Evolutionary conservation across 2,329 filamentous ascomycete genomes (phyloP).

Genomic region (Onygenales sp.): DNA sequence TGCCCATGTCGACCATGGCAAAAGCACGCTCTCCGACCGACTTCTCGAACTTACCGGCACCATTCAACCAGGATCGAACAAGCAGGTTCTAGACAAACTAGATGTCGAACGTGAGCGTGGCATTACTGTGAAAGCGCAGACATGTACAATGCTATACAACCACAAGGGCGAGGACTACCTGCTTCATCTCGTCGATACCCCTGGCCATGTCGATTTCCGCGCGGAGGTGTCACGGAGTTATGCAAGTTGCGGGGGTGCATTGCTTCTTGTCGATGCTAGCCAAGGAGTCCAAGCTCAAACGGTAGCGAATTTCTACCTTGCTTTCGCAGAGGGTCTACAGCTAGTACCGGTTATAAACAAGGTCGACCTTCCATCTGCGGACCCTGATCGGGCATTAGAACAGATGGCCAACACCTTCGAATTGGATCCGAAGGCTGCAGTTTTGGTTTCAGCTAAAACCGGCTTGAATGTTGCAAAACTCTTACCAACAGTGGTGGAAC

Average conservation of each 20-base stretch:
- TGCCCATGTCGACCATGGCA: conserved; percentile 97
- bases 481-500: conserved; percentile 74
- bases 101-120: conserved; percentile 93
- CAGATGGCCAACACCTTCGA: conserved; percentile 86
- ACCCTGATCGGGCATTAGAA: conserved; percentile 72
- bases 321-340: conserved; percentile 79
- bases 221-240: conserved; percentile 94
- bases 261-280: conserved; percentile 89
- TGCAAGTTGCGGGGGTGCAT: conserved; percentile 85
- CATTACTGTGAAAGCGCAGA: conserved; percentile 98
- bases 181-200: conserved; percentile 90
- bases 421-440: conserved; percentile 63
- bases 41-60: conserved; percentile 90
- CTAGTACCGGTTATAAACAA: conserved; percentile 95
- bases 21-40: conserved; percentile 88
- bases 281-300: conserved; percentile 97
- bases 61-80: conserved; percentile 75
- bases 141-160: conserved; percentile 94
- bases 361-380: conserved; percentile 83
- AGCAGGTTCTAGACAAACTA: conserved; percentile 93
- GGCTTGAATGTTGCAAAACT: conserved; percentile 78
- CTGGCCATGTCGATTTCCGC: conserved; percentile 94
- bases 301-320: conserved; percentile 96
- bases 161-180: conserved; percentile 80
- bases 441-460: conserved; percentile 86